Evolutionary conservation across 805 yeast species (phyloP), one percentile per base, ranked within the genome.

Genomic region (Metschnikowia matae): DNA sequence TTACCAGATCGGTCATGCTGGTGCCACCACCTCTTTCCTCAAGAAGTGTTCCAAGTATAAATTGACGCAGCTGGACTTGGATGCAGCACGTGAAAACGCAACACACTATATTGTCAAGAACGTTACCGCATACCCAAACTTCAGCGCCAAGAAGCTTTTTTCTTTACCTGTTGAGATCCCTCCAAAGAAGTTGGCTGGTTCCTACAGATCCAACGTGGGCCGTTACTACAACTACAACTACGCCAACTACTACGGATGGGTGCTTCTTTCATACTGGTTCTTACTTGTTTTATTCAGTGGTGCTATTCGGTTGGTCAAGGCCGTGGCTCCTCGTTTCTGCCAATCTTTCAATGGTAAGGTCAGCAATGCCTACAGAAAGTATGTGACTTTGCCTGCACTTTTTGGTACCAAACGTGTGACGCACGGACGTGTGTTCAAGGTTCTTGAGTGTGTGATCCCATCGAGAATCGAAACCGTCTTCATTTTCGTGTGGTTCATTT

Each of bases 241-340:
- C 32, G 76, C 84, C 6, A 55, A 61, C 32, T 67, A 58, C 53
- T 69, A 62, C 49, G 70, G 69, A 2, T 48, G 73, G 33, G 81
- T 72, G 3, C 56, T 74, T 32, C 52, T 81, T 23, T 75, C 78
- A 1, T 79, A 75, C 56, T 80, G 84, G 83, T 74, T 67, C 6
- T 48, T 68, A 1, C 64, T 82, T 40, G 57, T 80, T 48, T 43
- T 80, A 1, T 34, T 74, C 31, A 71, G 79, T 7, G 71, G 74
- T 3, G 23, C 77, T 6, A 54, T 63, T 44, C 74, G 77, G 49
- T 73, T 80, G 75, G 35, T 63, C 3, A 57, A 61, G 18, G 59
- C 65, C 37, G 52, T 77, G 31, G 66, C 70, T 34, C 83, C 83
- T 4, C 49, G 61, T 1, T 32, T 69, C n/a, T 52, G 62, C 14